phyloP scores from a whole-genome alignment of 208 protist genomes.

The Crithidia thermophila region DNA sequence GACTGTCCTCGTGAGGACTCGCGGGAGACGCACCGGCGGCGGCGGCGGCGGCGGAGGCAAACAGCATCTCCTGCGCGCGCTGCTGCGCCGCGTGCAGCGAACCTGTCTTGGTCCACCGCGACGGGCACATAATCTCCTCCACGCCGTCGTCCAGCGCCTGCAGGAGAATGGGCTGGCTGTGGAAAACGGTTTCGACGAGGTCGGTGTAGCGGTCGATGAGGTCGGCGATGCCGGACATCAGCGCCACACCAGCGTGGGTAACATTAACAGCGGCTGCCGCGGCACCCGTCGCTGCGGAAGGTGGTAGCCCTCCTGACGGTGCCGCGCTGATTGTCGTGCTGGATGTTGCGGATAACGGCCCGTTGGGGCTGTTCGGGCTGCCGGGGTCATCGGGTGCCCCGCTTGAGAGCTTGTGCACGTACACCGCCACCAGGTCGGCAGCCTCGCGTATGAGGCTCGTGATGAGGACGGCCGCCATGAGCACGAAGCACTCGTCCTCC shows the following conservation, averaged over 20 bases:
- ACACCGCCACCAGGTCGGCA: conserved; percentile 28
- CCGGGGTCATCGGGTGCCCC: neutral
- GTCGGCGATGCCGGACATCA: conserved; percentile 36
- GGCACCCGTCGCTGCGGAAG: neutral
- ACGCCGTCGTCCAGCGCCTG: conserved; percentile 50
- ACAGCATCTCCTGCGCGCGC: conserved; percentile 28
- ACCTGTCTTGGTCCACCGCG: conserved; percentile 46
- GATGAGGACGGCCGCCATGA: conserved; percentile 60
- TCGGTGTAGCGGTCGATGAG: conserved; percentile 33
- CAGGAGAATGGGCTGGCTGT: conserved; percentile 36
- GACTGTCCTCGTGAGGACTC: neutral
- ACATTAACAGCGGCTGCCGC: neutral
- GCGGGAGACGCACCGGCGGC: neutral
- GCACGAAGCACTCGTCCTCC: conserved; percentile 48
- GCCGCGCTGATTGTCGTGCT: too few species aligned
- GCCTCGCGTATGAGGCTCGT: conserved; percentile 48
- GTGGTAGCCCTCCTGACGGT: neutral
- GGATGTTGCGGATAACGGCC: too few species aligned
- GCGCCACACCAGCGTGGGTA: conserved; percentile 19
- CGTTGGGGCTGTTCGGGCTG: neutral
- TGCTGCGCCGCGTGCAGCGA: conserved; percentile 27
- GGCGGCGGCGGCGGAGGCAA: conserved; percentile 9
- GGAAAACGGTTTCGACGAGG: conserved; percentile 48
- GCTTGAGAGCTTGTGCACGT: conserved; percentile 23
- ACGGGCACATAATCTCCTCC: conserved; percentile 50